These are phyloP conservation scores for Pythium dissotocum DNA, from an alignment of 352 stramenopile species.

Conservation along the genomic window DNA sequence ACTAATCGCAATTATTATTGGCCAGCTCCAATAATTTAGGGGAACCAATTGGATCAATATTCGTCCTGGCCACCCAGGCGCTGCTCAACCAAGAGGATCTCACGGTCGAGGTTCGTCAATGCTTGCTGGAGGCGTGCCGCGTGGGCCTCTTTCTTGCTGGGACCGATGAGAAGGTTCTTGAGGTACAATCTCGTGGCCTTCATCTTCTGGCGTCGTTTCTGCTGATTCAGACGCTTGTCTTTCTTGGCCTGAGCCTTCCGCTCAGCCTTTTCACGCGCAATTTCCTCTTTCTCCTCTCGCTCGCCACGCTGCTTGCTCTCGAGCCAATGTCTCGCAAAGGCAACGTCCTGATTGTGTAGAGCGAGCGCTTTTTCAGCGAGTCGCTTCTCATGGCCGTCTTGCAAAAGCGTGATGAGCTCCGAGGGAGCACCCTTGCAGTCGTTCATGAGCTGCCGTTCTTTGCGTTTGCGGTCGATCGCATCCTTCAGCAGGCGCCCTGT, in stretches of 20 bases:
- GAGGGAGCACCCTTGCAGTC: slow-evolving; percentile 36
- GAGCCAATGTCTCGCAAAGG: slow-evolving; percentile 37
- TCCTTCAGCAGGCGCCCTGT: slow-evolving; percentile 27
- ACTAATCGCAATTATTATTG: slow-evolving; percentile 11
- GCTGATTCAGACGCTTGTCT: slow-evolving; percentile 8
- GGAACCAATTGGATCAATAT: slow-evolving; percentile 3
- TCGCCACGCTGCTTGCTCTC: slow-evolving; percentile 27
- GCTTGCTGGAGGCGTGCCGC: slow-evolving; percentile 32
- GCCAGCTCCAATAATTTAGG: background rate
- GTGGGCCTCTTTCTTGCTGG: slow-evolving; percentile 34
- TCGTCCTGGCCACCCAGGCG: slow-evolving; percentile 8
- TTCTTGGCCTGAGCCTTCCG: slow-evolving; percentile 20
- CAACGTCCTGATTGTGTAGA: slow-evolving; percentile 36
- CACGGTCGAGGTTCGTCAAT: slow-evolving; percentile 40
- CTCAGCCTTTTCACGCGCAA: slow-evolving; percentile 7
- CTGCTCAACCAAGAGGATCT: slow-evolving; percentile 34
- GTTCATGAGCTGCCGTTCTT: slow-evolving; percentile 29
- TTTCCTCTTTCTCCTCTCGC: slow-evolving; percentile 21
- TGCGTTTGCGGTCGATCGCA: slow-evolving; percentile 24
- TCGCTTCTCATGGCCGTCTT: slow-evolving; percentile 38
- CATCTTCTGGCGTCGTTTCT: slow-evolving; percentile 32
- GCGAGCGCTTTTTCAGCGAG: slow-evolving; percentile 41
- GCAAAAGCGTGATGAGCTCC: slow-evolving; percentile 39
- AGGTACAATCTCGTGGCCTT: slow-evolving; percentile 21
- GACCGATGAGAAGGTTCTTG: slow-evolving; percentile 30